These are phyloP conservation scores for Metschnikowia shivogae DNA, from an alignment of 805 yeast species.

Conservation along the genomic window DNA sequence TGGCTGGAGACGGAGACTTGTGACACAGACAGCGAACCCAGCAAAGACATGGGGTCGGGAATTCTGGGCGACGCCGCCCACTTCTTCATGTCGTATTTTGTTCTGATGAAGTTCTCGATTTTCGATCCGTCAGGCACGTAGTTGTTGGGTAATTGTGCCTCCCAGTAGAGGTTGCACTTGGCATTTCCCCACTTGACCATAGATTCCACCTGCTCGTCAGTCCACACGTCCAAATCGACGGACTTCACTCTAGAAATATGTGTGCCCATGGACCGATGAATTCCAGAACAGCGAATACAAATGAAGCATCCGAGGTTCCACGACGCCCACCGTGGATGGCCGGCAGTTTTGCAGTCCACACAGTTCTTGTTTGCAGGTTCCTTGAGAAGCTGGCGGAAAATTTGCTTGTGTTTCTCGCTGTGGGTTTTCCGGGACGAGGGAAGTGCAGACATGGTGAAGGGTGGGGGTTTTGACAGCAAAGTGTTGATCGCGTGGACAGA, in stretches of 20 bases:
- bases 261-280: conserved; percentile 92
- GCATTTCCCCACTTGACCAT: conserved; percentile 86
- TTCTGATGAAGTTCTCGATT: conserved; percentile 83
- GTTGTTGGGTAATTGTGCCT: conserved; percentile 62
- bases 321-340: conserved; percentile 97
- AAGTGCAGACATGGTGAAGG: conserved; percentile 24
- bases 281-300: conserved; percentile 93
- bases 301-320: conserved; percentile 93
- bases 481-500: conserved; percentile 4
- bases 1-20: not conserved
- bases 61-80: conserved; percentile 63
- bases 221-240: conserved; percentile 95
- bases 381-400: conserved; percentile 67
- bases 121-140: conserved; percentile 81
- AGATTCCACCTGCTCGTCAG: conserved; percentile 80
- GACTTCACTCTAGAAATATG: conserved; percentile 91
- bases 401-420: conserved; percentile 59
- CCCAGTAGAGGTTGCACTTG: conserved; percentile 81
- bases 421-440: conserved; percentile 44
- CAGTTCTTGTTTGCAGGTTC: conserved; percentile 77
- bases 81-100: conserved; percentile 86
- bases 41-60: conserved; percentile 55
- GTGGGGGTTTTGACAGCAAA: not conserved
- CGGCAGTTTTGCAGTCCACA: conserved; percentile 86
- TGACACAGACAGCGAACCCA: conserved; percentile 3